Evolutionary conservation across 495 filamentous ascomycete species (phyloP).

Genomic region (Hypoxylon subgilvum): DNA sequence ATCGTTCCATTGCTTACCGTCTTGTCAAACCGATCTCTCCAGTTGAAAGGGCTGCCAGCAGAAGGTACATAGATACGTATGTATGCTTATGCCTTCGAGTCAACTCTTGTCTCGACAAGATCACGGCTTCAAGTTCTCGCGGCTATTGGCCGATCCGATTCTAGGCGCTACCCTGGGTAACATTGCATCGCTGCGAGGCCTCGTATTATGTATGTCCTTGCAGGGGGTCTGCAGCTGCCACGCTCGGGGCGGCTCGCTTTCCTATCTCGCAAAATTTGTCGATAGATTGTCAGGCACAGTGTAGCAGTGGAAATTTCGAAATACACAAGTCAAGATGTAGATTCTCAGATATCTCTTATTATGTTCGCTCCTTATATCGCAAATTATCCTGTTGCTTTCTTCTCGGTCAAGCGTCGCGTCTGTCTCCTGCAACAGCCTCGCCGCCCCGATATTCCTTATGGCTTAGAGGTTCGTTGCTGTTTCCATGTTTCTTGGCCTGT

Average conservation of each 20-base stretch:
- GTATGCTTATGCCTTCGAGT: slow-evolving; percentile 5
- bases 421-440: neutral
- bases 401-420: neutral
- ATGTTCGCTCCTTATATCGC: neutral
- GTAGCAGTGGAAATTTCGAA: slow-evolving; percentile 3
- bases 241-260: slow-evolving; percentile 19
- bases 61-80: neutral
- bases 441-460: neutral
- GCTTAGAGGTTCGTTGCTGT: neutral
- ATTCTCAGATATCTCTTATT: slow-evolving; percentile 11
- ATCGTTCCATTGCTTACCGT: neutral
- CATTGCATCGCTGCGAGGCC: slow-evolving; percentile 29
- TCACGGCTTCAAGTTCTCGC: slow-evolving; percentile 4
- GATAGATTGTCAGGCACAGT: slow-evolving; percentile 17
- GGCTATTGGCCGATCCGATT: slow-evolving; percentile 15
- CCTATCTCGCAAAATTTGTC: slow-evolving; percentile 30
- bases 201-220: slow-evolving; percentile 29
- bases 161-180: slow-evolving; percentile 19
- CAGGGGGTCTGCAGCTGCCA: slow-evolving; percentile 29
- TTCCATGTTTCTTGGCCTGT: neutral
- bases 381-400: neutral
- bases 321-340: neutral
- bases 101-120: neutral
- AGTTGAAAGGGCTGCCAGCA: neutral
- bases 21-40: neutral